Conservation (phyloP, 768 basidiomycete species). For the Tephrocybe sp. region DNA sequence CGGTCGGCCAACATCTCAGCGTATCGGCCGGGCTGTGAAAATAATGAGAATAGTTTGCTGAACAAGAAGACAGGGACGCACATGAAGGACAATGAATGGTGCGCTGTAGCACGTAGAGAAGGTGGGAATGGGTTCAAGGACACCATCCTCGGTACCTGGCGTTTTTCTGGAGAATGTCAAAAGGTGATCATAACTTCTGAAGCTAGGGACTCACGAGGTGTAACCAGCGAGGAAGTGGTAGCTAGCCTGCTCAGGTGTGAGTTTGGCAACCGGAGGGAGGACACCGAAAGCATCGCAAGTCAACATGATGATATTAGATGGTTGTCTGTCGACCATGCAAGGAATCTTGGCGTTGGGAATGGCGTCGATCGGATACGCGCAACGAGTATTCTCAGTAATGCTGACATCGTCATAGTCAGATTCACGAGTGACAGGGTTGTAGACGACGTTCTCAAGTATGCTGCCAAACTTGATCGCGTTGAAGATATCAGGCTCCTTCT, state of each 20-base stretch:
- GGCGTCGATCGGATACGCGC: constrained; percentile 97
- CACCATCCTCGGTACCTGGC: constrained; percentile 98
- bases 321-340: constrained; percentile 82
- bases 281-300: constrained; percentile 99
- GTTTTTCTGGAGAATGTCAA: constrained; percentile 66
- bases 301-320: constrained; percentile 94
- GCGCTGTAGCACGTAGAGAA: constrained; percentile 99
- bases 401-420: constrained; percentile 96
- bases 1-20: constrained; percentile 95
- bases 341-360: constrained; percentile 96
- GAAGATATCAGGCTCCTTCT: constrained; percentile 98
- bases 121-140: constrained; percentile 96
- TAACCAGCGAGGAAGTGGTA: constrained; percentile 98
- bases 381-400: constrained; percentile 99
- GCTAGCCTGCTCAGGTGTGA: constrained; percentile 91
- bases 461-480: constrained; percentile 93
- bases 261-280: constrained; percentile 90
- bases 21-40: constrained; percentile 79
- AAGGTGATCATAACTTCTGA: not conserved
- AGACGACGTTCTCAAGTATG: constrained; percentile 99
- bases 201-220: constrained; percentile 62
- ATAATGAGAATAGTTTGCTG: not conserved
- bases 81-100: constrained; percentile 98
- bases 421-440: constrained; percentile 74
- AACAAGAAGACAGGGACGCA: constrained; percentile 30